These are phyloP conservation scores for Chrysanthemum makinoi DNA, from an alignment of 129 eudicot genomes.

Conservation along the genomic window DNA sequence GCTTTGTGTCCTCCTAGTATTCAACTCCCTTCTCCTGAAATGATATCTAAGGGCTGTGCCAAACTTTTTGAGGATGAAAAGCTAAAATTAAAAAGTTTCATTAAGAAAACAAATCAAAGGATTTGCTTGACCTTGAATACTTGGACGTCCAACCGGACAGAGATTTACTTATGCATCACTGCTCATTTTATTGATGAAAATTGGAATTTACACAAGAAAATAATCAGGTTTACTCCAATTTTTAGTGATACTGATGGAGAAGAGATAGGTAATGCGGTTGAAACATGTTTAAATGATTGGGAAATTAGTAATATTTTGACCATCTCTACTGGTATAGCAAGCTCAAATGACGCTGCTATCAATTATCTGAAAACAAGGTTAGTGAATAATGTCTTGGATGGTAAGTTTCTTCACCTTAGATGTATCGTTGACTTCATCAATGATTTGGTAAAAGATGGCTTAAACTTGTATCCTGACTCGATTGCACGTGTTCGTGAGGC, in stretches of 20 bases:
- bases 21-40: constrained; percentile 5
- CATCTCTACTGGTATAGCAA: constrained; percentile 10
- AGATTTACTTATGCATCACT: constrained; percentile 17
- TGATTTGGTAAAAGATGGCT: not conserved
- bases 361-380: not conserved
- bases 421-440: constrained; percentile 14
- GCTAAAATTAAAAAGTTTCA: constrained; percentile 1
- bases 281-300: constrained; percentile 19
- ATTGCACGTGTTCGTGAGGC: not conserved
- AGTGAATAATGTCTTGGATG: constrained; percentile 5
- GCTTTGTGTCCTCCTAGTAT: not conserved
- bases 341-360: constrained; percentile 3
- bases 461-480: not conserved
- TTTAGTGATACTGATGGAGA: not conserved
- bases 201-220: constrained; percentile 11
- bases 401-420: constrained; percentile 17
- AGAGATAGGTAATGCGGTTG: constrained; percentile 10
- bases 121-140: constrained; percentile 14
- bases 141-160: not conserved
- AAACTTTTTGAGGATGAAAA: constrained; percentile 2
- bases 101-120: not conserved
- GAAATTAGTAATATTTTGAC: constrained; percentile 6
- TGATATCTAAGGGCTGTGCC: not conserved
- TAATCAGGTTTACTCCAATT: constrained; percentile 10
- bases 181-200: constrained; percentile 11